Evolutionary conservation across 208 protist genomes (phyloP).

Genomic region (Trypanosoma cruzi): DNA sequence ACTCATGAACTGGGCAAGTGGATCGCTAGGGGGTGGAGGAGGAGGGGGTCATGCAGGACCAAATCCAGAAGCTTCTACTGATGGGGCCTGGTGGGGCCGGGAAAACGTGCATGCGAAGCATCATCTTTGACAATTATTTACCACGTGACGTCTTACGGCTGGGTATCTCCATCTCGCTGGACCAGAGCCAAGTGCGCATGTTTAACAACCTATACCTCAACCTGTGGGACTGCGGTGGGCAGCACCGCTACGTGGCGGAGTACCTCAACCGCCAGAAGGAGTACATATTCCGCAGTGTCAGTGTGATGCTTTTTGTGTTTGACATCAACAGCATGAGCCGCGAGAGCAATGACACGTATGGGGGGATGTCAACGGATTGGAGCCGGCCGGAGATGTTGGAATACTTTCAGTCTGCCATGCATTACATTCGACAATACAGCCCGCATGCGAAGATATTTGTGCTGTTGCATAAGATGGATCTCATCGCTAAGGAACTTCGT

Average conservation of each 20-base stretch:
- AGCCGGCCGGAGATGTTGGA: conserved; percentile 94
- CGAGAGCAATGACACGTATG: conserved; percentile 33
- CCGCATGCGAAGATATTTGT: conserved; percentile 98
- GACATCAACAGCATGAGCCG: conserved; percentile 96
- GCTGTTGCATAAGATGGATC: conserved; percentile 99
- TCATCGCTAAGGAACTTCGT: conserved; percentile 79
- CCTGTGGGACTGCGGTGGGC: conserved; percentile 99
- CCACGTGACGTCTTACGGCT: conserved; percentile 94
- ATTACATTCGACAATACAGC: conserved; percentile 96
- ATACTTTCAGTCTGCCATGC: conserved; percentile 96
- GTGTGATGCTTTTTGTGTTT: conserved; percentile 99
- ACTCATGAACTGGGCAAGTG: not conserved
- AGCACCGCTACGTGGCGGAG: conserved; percentile 98
- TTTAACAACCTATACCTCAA: conserved; percentile 99
- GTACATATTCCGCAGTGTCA: conserved; percentile 99
- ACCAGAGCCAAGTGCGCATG: conserved; percentile 98
- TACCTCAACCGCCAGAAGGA: conserved; percentile 98
- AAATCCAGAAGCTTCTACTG: conserved; percentile 95
- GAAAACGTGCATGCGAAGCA: conserved; percentile 99
- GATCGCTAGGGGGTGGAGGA: not conserved
- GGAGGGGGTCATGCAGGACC: conserved; percentile 54
- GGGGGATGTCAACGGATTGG: conserved; percentile 57
- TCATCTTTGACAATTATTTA: conserved; percentile 99
- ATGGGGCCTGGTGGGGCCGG: conserved; percentile 95
- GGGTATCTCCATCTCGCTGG: conserved; percentile 96